A percentile compares a stretch with the other conserved stretches of the same genome.
These are phyloP conservation scores for Cubamyces lactineus DNA, from an alignment of 768 basidiomycete genomes.

Conservation along the genomic window DNA sequence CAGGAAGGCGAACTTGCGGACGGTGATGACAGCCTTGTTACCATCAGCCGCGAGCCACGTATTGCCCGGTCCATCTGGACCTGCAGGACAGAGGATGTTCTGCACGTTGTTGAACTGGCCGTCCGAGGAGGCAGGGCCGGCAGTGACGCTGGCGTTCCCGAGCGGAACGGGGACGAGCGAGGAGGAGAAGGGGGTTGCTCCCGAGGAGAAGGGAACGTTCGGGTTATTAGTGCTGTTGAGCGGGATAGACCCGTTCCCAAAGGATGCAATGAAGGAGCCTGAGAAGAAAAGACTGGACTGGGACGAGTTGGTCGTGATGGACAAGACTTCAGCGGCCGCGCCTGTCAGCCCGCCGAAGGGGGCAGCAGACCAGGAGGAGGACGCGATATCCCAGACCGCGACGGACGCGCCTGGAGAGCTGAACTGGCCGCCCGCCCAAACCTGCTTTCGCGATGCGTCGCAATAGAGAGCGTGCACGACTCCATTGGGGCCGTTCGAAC, in stretches of 20 bases:
- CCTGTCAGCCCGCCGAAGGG: constrained; percentile 85
- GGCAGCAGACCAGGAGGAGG: constrained; percentile 71
- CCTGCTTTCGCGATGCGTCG: constrained; percentile 60
- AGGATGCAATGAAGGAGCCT: constrained; percentile 84
- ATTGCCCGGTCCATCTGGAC: constrained; percentile 75
- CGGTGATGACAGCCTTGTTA: constrained; percentile 70
- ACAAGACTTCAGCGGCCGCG: constrained; percentile 64
- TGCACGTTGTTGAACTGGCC: constrained; percentile 63
- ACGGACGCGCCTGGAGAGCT: constrained; percentile 67
- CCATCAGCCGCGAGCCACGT: constrained; percentile 85
- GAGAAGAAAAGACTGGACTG: constrained; percentile 80
- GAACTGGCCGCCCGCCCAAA: constrained; percentile 84
- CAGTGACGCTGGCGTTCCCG: constrained; percentile 55
- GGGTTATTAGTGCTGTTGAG: constrained; percentile 78
- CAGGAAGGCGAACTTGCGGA: constrained; percentile 74
- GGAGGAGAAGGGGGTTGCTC: constrained; percentile 85
- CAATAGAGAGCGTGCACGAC: constrained; percentile 77
- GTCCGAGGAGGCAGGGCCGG: constrained; percentile 64
- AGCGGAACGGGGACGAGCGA: constrained; percentile 85
- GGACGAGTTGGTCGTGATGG: constrained; percentile 77
- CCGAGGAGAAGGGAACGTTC: constrained; percentile 79
- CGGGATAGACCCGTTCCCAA: constrained; percentile 53
- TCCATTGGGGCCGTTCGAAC: constrained; percentile 73
- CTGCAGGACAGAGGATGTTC: constrained; percentile 84
- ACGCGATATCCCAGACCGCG: constrained; percentile 69